Base-by-base conservation (phyloP, 2,329 filamentous ascomycete genomes). In the Alternaria alternata region DNA sequence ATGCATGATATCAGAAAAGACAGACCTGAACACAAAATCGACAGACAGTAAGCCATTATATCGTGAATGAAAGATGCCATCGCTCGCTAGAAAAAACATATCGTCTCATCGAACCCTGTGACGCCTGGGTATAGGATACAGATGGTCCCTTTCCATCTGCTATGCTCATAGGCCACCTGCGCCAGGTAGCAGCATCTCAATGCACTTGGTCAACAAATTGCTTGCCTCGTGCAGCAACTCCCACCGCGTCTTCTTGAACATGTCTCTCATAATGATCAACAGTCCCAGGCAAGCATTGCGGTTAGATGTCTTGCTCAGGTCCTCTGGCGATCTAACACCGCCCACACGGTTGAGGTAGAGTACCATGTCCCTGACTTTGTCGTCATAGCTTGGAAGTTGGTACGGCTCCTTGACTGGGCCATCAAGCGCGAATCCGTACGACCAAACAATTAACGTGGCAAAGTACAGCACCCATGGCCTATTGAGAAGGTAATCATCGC, bases 381-480 rank as follows among this genome's bases (percentile, higher is more conserved):
- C 89, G 14, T 88, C 85, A 49, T 84, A 84, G 1, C 83, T 89
- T 38, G 76, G 78, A 57, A 91, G 87, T 20, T 81, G 80, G 68
- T 79, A 84, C 51, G 54, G 80, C 4, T 78, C 80, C 7, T 84
- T 81, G 58, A 91, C 87, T 0, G 93, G 87, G 0, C 95, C 95
- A 68, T 98, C 95, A 20, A 96, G 82, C 0, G 94, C 93, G 75
- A 89, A 97, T 3, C 94, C 94, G 72, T 98, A 99, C 61, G 89
- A 93, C 95, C 95, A 99, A 1, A 98, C 91, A 22, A 97, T 92
- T 14, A 99, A 84, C 0, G 90, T 89, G 1, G 95, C 92, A 74
- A 97, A 96, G 79, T 97, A 99, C 52, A 98, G 83, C 11, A 97
- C 93, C 94, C 95, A 99, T 0, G 94, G 92, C 16, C 95, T 86